Conservation (phyloP, 2,329 filamentous ascomycete species). For the Tolypocladium capitatum region DNA sequence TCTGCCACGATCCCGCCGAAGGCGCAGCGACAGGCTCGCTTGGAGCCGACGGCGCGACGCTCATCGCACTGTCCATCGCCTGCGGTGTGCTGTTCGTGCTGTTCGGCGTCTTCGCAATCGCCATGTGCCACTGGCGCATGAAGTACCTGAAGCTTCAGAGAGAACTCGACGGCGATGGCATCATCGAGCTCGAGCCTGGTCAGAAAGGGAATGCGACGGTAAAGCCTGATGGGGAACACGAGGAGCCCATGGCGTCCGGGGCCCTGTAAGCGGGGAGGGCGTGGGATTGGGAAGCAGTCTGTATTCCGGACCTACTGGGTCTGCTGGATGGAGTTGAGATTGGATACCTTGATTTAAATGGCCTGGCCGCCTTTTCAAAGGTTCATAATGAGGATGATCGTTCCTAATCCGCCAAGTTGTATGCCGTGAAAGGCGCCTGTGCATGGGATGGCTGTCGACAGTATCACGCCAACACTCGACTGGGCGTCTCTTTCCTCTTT, state of each 20-base stretch:
- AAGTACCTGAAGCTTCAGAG: neutral
- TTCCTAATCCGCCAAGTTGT: too few species aligned
- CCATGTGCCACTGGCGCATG: slow-evolving; percentile 1
- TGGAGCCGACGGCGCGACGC: neutral
- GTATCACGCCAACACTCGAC: neutral
- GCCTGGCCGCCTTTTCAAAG: too few species aligned
- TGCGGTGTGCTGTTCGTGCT: slow-evolving; percentile 2
- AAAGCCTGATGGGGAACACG: neutral
- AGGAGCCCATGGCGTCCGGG: neutral
- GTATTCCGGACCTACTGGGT: neutral
- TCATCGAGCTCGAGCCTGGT: neutral
- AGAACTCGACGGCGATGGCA: neutral
- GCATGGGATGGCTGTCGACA: neutral
- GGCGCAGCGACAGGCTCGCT: neutral
- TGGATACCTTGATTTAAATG: too few species aligned
- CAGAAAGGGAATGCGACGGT: neutral
- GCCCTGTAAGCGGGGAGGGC: neutral
- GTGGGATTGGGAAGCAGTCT: neutral
- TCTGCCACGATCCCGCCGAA: too few species aligned
- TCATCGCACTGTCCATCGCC: neutral
- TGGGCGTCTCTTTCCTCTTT: too few species aligned
- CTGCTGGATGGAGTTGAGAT: neutral
- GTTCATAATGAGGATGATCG: too few species aligned
- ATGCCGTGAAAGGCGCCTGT: too few species aligned
- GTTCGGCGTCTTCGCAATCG: neutral